These are phyloP conservation scores for Kalanchoe fedtschenkoi DNA, from an alignment of 164 flowering plant genomes.

Conservation along the genomic window DNA sequence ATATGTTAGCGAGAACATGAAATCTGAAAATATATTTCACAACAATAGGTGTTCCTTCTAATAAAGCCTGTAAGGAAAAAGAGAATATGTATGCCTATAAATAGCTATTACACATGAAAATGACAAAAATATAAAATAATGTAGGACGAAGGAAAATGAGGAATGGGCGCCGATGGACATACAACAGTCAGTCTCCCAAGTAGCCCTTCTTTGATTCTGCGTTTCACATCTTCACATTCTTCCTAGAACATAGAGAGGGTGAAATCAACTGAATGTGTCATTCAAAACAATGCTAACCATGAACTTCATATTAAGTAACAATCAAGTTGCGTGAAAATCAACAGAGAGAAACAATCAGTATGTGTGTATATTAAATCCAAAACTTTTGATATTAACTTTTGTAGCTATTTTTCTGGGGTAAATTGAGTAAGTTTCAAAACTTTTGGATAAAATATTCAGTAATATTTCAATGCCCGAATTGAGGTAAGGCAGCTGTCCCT, in stretches of 20 bases:
- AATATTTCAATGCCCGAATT: too few relatives aligned
- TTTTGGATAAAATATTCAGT: too few relatives aligned
- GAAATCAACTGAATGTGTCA: background rate
- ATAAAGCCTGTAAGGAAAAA: background rate
- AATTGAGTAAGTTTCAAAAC: too few relatives aligned
- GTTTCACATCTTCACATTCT: conserved; percentile 21
- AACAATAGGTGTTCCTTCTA: background rate
- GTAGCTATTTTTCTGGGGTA: too few relatives aligned
- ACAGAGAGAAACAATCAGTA: too few relatives aligned
- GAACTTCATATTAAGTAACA: background rate
- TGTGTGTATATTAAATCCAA: too few relatives aligned
- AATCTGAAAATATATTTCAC: too few relatives aligned
- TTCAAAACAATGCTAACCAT: background rate
- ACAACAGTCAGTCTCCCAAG: conserved; percentile 16
- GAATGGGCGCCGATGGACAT: conserved; percentile 4
- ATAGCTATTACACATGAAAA: background rate
- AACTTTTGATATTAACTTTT: too few relatives aligned
- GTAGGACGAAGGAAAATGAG: background rate
- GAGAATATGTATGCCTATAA: background rate
- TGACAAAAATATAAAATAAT: background rate
- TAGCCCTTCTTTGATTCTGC: conserved; percentile 15
- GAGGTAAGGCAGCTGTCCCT: too few relatives aligned
- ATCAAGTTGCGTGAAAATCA: too few relatives aligned
- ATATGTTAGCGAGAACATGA: background rate
- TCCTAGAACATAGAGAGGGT: conserved; percentile 8